Evolutionary conservation across 176 grass and related monocot species (phyloP), one percentile per base, ranked within the genome.

Genomic region (Areca catechu): DNA sequence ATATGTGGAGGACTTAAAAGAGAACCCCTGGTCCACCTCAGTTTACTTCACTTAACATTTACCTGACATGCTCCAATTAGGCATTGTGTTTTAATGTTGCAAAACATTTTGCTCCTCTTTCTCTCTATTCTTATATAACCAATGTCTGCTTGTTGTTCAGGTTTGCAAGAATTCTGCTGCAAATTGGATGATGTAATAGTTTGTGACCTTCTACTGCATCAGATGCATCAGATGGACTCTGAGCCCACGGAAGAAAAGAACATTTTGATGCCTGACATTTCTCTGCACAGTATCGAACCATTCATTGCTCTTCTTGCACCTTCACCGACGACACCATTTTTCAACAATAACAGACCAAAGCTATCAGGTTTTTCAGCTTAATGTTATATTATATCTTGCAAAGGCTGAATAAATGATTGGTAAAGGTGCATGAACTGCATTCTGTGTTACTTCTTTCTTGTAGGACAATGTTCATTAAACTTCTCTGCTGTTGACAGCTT

Each of bases 301-400:
- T 62, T 88, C 15, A 70, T 88, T 65, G 83, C 87, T 74, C 60
- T 81, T 27, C 77, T 80, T 18, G 77, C 93, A 1, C 86, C 93
- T 27, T 75, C 87, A 16, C 93, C 83, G 3, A 81, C 85, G 22
- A 73, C 81, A 50, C 86, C 93, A 16, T 91, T 97, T 79, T 81
- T 88, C 60, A 87, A 85, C 83, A 91, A 77, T 66, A 83, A 77
- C 54, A 85, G 73, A 47, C 87, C 93, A 1, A 97, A 91, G 51
- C 57, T 88, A 34, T 97, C 93, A 88, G 93, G 87, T 90, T 20
- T 37, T 27, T 10, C 52, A 60, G 30, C 47, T 58, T 27, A 3
- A 22, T 63, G 50, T 0, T 5, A 57, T 62, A 20, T 24, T 70
- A 53, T 4, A 22, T 64, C 56, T 24, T 29, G 28, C 20, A 52